Evolutionary conservation across 1,284 basidiomycete species (phyloP).

Genomic region (Rhodotorula sp.): DNA sequence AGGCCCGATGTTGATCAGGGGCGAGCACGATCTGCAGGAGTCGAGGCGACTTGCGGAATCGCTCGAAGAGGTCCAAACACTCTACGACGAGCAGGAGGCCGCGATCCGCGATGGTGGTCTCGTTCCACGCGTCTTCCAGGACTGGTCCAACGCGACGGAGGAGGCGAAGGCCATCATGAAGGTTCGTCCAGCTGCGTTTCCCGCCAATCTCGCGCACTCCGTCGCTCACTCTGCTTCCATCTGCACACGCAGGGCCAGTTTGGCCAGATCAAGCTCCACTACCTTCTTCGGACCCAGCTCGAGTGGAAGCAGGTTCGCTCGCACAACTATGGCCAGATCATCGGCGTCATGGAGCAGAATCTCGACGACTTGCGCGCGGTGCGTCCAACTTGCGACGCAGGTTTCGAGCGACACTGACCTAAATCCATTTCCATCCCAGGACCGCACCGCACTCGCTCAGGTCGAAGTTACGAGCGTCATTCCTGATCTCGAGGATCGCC

Average conservation of each 20-base stretch:
- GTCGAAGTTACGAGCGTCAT: conserved; percentile 48
- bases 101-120: conserved; percentile 57
- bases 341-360: conserved; percentile 66
- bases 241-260: conserved; percentile 48
- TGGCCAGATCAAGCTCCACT: conserved; percentile 74
- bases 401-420: too few species aligned
- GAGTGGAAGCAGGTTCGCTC: conserved; percentile 88
- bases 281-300: conserved; percentile 67
- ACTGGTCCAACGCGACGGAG: conserved; percentile 73
- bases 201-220: too few species aligned
- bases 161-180: conserved; percentile 71
- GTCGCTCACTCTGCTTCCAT: neutral
- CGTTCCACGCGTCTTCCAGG: conserved; percentile 70
- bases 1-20: neutral
- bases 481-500: conserved; percentile 62
- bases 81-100: conserved; percentile 58
- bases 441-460: conserved; percentile 46
- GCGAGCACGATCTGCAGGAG: conserved; percentile 13
- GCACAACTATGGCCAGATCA: conserved; percentile 72
- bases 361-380: conserved; percentile 69
- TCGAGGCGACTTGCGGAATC: neutral
- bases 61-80: conserved; percentile 56
- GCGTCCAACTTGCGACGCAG: conserved; percentile 44
- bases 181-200: too few species aligned
- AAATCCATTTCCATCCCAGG: too few species aligned